Evolutionary conservation across 441 rosid species (phyloP).

Genomic region (Capsella rubella): DNA sequence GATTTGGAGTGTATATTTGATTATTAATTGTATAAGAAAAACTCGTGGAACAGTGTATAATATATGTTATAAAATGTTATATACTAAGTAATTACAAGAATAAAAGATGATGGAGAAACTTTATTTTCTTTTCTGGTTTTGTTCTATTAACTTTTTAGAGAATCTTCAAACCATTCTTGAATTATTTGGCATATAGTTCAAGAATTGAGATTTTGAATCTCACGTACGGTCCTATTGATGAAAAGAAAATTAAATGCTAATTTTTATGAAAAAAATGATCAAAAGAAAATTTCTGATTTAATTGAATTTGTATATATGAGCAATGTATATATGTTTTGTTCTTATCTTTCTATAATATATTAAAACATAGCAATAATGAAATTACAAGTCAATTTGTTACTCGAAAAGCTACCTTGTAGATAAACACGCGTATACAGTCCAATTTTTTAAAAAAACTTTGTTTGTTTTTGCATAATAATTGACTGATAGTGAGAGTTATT

Average conservation of each 20-base stretch:
- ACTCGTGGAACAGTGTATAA: not conserved
- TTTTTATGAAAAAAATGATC: constrained; percentile 8
- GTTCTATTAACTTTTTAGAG: constrained; percentile 18
- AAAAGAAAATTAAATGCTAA: constrained; percentile 2
- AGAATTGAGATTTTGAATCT: constrained; percentile 20
- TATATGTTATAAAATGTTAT: too few species aligned
- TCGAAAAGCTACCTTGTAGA: constrained; percentile 6
- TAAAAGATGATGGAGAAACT: not conserved
- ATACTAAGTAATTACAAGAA: not conserved
- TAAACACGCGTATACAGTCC: constrained; percentile 23
- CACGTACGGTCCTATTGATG: constrained; percentile 7
- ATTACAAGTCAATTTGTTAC: constrained; percentile 2
- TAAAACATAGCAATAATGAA: constrained; percentile 10
- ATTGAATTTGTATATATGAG: constrained; percentile 1
- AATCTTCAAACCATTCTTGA: constrained; percentile 14
- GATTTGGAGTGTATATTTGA: not conserved
- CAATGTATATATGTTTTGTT: not conserved
- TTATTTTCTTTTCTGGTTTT: not conserved
- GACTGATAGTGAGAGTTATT: constrained; percentile 36
- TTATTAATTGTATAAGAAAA: not conserved
- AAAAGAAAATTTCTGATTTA: not conserved
- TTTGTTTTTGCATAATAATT: constrained; percentile 28
- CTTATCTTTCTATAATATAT: constrained; percentile 6
- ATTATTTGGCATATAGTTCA: constrained; percentile 22
- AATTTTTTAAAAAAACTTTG: not conserved